Base-by-base conservation (phyloP, 768 basidiomycete genomes). In the Leucogyrophana mollusca region DNA sequence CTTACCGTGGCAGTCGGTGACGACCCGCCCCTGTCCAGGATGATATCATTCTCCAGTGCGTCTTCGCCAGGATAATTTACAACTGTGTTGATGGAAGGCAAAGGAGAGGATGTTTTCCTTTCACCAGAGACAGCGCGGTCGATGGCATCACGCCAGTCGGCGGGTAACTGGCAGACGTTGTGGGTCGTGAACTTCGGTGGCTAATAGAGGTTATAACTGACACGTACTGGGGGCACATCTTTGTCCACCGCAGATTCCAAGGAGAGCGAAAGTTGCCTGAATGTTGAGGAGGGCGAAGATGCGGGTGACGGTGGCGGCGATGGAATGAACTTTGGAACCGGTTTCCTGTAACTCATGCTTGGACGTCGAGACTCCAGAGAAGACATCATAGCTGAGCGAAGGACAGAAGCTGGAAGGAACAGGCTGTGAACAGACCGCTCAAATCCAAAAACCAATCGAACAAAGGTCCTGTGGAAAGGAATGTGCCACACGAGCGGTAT, bases 271-370 rank as follows among this genome's bases (percentile, higher is more conserved):
- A 66, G 59, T 40, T 62, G 64, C 45, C 59, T 62, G 21, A 67
- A 62, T 17, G 66, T 64, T 21, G 61, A 58, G 4, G 62, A 62
- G 36, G 65, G 65, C 13, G 65, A 68, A 30, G 67, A 64, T 3
- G 61, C 67, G 16, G 62, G 59, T 8, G 61, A 62, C 27, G 74
- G 65, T 39, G 81, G 78, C 4, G 84, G 80, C 10, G 85, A 83
- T 25, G 85, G 85, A 35, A 84, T 71, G 64, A 79, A 86, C 43
- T 66, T 65, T 3, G 86, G 86, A 33, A 78, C 84, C 24, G 86
- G 86, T 60, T 88, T 88, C 43, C 85, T 73, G 61, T 84, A 82
- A 61, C 79, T 83, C 77, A 78, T 79, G 56, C 64, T 63, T 37
- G 61, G 64, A 50, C 64, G 59, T 40, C 44, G 45, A 41, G 57